Evolutionary conservation across 23 red algal species (phyloP), one percentile per base, ranked within the genome.

Genomic region (Gracilaria gracilis): DNA sequence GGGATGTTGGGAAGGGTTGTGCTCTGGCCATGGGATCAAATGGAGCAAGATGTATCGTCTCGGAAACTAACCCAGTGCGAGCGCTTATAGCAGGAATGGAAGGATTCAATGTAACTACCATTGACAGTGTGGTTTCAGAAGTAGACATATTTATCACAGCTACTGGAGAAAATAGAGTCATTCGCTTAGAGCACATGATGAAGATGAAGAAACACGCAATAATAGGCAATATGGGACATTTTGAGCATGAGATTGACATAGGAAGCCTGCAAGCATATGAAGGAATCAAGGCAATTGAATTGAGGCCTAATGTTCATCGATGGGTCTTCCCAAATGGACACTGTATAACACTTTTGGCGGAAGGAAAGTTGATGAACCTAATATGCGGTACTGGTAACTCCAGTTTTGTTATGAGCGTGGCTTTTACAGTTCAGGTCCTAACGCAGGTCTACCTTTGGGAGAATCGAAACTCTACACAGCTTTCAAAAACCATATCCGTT

Each of bases 281-380:
- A 46, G 42, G 42, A 4, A 46, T 46, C 11, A 46, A 46, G 42
- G 11, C 42, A 4, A 11, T 46, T 46, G 42, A 46, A 46, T 4
- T 46, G 11, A 46, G 11, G 19, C 70, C 70, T 17, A 39, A 75
- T 11, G 24, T 75, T 75, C 70, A 75, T 23, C 36, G 42, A 4
- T 75, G 70, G 70, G 34, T 24, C 4, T 75, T 75, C 20, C 34
- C 7, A 75, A n/a, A 39, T 34, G 70, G 70, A 8, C 70, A 48
- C 34, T 44, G 5, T 34, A 75, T 75, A 39, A 75, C 42, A 39
- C 36, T 75, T 9, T 17, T 75, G 20, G 70, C 70, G 20, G 70
- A 75, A 48, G 70, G 70, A 39, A n/a, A 34, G 36, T 75, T 75
- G 70, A 7, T 75, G 70, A 75, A 75, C 70, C 24, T 75, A 14